phyloP scores from a whole-genome alignment of 805 yeast genomes.

The Schwanniomyces pseudopolymorphus region DNA sequence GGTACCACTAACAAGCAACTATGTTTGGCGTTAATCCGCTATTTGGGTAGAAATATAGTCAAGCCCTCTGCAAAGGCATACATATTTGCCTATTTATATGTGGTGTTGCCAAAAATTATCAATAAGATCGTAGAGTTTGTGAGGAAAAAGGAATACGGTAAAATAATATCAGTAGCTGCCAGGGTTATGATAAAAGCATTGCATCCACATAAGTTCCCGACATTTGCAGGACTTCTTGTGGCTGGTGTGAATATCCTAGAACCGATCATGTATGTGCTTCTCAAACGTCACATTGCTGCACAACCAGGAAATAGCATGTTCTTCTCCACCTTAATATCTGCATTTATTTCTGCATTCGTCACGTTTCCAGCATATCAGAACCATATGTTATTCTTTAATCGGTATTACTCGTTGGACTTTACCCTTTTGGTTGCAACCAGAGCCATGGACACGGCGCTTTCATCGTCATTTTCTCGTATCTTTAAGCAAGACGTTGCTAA shows the following conservation, averaged over 20 bases:
- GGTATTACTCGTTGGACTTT: constrained; percentile 35
- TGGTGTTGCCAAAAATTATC: constrained; percentile 30
- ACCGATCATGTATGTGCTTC: constrained; percentile 15
- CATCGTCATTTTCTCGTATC: constrained; percentile 13
- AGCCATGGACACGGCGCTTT: constrained; percentile 32
- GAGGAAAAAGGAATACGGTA: constrained; percentile 13
- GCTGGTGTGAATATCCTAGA: constrained; percentile 32
- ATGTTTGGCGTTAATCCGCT: neutral
- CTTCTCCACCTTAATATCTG: constrained; percentile 20
- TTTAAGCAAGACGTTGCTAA: constrained; percentile 3
- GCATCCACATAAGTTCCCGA: constrained; percentile 33
- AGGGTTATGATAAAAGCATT: constrained; percentile 23
- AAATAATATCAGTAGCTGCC: constrained; percentile 14
- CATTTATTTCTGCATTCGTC: constrained; percentile 25
- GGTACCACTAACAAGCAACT: neutral
- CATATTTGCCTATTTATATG: constrained; percentile 32
- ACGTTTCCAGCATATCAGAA: constrained; percentile 33
- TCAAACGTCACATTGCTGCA: constrained; percentile 1
- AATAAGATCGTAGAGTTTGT: constrained; percentile 12
- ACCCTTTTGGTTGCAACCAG: constrained; percentile 36
- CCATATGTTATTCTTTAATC: constrained; percentile 25
- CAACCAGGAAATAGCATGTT: constrained; percentile 6
- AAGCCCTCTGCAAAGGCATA: constrained; percentile 33
- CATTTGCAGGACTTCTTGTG: constrained; percentile 30
- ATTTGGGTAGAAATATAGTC: constrained; percentile 8